Conservation (phyloP, 352 stramenopile species). For the Phytopythium litorale region DNA sequence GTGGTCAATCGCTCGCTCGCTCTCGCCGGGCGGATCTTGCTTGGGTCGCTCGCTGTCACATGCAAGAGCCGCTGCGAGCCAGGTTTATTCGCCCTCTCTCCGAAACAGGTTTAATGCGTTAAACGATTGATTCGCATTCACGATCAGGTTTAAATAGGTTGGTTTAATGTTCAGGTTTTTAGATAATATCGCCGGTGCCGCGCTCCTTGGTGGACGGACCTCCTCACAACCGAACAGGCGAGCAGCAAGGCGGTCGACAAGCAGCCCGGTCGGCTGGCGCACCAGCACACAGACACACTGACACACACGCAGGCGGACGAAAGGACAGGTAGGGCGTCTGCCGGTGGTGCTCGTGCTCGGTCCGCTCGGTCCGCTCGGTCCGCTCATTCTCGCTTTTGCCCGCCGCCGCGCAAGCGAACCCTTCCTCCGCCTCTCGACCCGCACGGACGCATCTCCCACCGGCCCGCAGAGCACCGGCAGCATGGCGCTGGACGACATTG, state of each 20-base stretch:
- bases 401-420: neutral
- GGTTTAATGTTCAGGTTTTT: neutral
- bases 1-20: neutral
- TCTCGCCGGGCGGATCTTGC: neutral
- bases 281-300: neutral
- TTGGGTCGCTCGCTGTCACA: neutral
- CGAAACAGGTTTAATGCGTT: neutral
- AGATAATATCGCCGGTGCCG: neutral
- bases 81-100: too few species aligned
- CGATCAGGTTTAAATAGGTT: neutral
- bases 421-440: neutral
- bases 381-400: neutral
- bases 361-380: neutral
- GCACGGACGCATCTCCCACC: too few species aligned
- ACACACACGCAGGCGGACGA: neutral
- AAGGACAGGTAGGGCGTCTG: neutral
- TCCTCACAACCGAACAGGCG: neutral
- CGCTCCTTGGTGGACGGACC: neutral
- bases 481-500: slow-evolving; percentile 59
- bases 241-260: neutral
- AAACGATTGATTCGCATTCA: neutral
- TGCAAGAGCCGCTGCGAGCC: too few species aligned
- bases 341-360: neutral
- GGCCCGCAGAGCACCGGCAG: neutral
- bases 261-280: neutral